Percentiles rank a stretch among this genome's conserved stretches.
Evolutionary conservation across 352 stramenopile species (phyloP).

Genomic region (Peronospora belbahrii): DNA sequence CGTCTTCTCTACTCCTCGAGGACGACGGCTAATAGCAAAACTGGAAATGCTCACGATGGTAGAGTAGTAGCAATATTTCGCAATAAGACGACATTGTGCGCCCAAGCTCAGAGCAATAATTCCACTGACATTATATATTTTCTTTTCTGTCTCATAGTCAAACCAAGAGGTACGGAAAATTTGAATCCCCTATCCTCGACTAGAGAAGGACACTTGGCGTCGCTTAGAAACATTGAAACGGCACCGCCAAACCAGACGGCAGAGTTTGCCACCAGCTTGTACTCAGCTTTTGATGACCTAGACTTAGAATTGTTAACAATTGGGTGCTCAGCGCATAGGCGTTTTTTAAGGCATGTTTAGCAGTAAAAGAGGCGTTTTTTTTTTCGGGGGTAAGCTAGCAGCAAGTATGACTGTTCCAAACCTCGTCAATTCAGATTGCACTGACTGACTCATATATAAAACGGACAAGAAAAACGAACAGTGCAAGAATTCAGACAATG

Average conservation of each 20-base stretch:
- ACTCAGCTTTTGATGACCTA: too few species aligned
- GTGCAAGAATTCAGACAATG: too few species aligned
- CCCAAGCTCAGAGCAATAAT: constrained; percentile 6
- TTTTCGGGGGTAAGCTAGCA: too few species aligned
- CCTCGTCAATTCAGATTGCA: background rate
- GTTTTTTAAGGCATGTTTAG: too few species aligned
- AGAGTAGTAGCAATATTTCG: constrained; percentile 6
- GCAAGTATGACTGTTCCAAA: too few species aligned
- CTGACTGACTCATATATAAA: too few species aligned
- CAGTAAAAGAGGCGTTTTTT: too few species aligned
- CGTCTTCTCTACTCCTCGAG: constrained; percentile 1
- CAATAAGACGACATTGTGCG: constrained; percentile 1
- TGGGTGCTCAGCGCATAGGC: background rate
- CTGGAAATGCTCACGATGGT: constrained; percentile 13
- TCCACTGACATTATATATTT: constrained; percentile 1
- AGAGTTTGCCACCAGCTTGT: background rate
- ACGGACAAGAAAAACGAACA: too few species aligned
- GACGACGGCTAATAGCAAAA: constrained; percentile 21
- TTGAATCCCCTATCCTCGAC: constrained; percentile 15
- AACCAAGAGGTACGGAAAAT: constrained; percentile 13
- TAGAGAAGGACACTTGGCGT: background rate
- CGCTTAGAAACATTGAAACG: constrained; percentile 16
- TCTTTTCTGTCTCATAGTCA: constrained; percentile 9
- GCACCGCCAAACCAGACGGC: background rate
- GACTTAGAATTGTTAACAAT: background rate